Conservation (phyloP, 108 stramenopile genomes). For the Cyclotella choctawhatcheeana region DNA sequence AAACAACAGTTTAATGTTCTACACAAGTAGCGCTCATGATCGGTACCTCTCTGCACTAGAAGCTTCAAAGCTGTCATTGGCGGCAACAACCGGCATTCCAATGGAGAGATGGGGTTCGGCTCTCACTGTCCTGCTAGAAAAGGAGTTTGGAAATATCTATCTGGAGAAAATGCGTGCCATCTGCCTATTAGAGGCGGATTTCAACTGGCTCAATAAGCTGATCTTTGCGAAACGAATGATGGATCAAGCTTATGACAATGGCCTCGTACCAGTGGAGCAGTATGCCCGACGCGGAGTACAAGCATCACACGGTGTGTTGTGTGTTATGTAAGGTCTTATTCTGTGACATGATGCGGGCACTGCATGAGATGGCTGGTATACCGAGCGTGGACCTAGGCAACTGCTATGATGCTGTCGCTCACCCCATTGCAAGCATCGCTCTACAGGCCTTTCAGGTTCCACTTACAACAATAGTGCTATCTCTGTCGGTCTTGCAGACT, state of each 20-base stretch:
- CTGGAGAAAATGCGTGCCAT: neutral
- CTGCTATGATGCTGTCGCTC: conserved; percentile 27
- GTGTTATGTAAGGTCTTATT: neutral
- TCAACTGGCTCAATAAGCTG: conserved; percentile 16
- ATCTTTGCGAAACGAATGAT: conserved; percentile 25
- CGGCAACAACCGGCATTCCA: no score
- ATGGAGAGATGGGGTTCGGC: conserved; percentile 15
- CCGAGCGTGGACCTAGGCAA: conserved; percentile 1
- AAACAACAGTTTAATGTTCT: no score
- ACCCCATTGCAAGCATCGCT: no score
- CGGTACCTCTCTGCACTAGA: no score
- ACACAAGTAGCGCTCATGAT: no score
- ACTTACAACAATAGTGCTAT: neutral
- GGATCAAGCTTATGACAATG: neutral
- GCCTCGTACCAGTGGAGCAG: neutral
- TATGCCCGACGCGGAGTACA: neutral
- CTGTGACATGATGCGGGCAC: neutral
- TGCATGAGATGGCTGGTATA: neutral
- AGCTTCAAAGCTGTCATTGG: no score
- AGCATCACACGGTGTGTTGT: neutral
- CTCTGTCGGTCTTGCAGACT: neutral
- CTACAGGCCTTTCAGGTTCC: neutral
- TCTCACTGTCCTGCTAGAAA: conserved; percentile 2
- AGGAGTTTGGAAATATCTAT: conserved; percentile 4
- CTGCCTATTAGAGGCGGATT: conserved; percentile 17